Conservation (phyloP, 2,329 filamentous ascomycete genomes). For the Lasiodiplodia sp. region DNA sequence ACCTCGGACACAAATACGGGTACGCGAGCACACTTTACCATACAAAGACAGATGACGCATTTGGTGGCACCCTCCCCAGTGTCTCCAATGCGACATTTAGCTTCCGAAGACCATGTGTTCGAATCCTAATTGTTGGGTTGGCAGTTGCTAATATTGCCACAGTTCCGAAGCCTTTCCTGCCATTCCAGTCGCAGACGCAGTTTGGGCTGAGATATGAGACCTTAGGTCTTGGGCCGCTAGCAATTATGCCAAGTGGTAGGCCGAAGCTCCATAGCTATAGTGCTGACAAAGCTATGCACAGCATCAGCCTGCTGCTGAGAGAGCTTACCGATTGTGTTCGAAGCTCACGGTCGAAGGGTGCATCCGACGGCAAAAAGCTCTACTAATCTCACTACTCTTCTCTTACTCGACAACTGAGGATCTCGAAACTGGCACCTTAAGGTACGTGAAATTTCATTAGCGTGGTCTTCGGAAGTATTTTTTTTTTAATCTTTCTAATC, state of each 20-base stretch:
- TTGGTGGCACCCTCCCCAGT: background rate
- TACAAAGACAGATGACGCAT: background rate
- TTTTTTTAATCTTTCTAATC: background rate
- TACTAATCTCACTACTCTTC: background rate
- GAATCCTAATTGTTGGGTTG: background rate
- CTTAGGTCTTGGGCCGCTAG: too few relatives aligned
- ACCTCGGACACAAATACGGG: background rate
- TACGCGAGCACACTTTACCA: background rate
- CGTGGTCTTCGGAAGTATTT: background rate
- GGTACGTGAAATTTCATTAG: background rate
- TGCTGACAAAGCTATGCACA: too few relatives aligned
- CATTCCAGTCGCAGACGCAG: too few relatives aligned
- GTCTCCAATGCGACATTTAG: background rate
- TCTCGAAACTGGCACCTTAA: background rate
- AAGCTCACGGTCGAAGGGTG: too few relatives aligned
- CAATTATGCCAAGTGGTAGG: too few relatives aligned
- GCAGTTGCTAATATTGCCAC: background rate
- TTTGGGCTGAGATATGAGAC: too few relatives aligned
- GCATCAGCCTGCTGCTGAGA: too few relatives aligned
- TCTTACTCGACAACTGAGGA: background rate
- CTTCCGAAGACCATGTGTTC: background rate
- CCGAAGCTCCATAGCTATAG: too few relatives aligned
- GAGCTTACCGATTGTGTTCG: too few relatives aligned
- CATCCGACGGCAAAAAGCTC: background rate
- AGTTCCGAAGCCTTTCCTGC: background rate